phyloP scores from a whole-genome alignment of 2,329 filamentous ascomycete species.

The Penicillium sp. region DNA sequence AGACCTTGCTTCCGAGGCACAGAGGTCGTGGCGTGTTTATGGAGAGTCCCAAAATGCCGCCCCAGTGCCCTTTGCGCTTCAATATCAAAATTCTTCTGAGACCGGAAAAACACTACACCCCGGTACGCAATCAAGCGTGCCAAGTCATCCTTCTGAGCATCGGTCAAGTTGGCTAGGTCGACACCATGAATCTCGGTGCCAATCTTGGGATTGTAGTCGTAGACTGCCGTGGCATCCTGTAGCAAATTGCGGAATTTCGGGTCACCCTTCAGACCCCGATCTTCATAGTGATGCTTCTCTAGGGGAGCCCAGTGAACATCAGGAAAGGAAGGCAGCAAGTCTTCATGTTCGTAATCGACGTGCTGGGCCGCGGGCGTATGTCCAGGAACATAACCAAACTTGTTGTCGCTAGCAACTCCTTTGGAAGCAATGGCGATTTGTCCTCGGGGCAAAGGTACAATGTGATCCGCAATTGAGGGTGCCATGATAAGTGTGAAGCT shows the following conservation, averaged over 20 bases:
- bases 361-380: conserved; percentile 43
- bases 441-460: conserved; percentile 9
- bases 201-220: conserved; percentile 54
- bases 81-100: conserved; percentile 51
- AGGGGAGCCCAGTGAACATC: conserved; percentile 49
- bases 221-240: conserved; percentile 48
- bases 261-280: conserved; percentile 52
- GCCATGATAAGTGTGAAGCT: conserved; percentile 23
- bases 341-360: conserved; percentile 48
- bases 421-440: conserved; percentile 19
- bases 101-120: conserved; percentile 55
- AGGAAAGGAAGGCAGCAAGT: conserved; percentile 50
- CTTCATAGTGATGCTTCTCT: conserved; percentile 46
- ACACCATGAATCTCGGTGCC: conserved; percentile 51
- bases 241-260: conserved; percentile 51
- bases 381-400: conserved; percentile 46
- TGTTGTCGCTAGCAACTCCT: conserved; percentile 20
- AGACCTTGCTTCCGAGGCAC: conserved; percentile 46
- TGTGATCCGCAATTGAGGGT: conserved; percentile 28
- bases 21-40: conserved; percentile 52
- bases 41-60: conserved; percentile 49
- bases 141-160: conserved; percentile 51
- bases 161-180: conserved; percentile 46
- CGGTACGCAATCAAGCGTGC: conserved; percentile 50
- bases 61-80: conserved; percentile 50